phyloP scores from a whole-genome alignment of 164 flowering plant species.

The Vitis vinifera region DNA sequence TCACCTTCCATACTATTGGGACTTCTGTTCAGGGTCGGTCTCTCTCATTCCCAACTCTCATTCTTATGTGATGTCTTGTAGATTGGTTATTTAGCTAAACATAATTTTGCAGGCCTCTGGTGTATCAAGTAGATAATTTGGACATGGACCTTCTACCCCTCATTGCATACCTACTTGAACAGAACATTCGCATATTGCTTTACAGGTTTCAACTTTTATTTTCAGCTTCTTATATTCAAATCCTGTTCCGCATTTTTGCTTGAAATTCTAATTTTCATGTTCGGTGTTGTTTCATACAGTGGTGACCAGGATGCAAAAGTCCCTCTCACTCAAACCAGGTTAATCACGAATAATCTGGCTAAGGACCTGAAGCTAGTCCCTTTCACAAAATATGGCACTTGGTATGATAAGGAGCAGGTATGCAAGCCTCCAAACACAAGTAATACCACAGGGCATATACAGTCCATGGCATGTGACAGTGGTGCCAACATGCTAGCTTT shows the following conservation, averaged over 20 bases:
- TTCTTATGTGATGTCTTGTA: no score
- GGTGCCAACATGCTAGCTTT: neutral
- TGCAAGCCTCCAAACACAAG: no score
- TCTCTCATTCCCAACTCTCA: slow-evolving; percentile 10
- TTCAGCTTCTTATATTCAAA: no score
- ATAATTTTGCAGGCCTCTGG: slow-evolving; percentile 35
- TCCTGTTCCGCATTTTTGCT: no score
- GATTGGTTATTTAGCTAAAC: neutral
- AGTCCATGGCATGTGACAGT: no score
- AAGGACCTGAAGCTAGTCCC: slow-evolving; percentile 25
- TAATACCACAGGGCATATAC: no score
- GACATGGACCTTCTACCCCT: slow-evolving; percentile 38
- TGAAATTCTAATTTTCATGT: neutral
- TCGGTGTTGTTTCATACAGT: slow-evolving; percentile 14
- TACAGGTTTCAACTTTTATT: slow-evolving; percentile 26
- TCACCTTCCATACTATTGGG: slow-evolving; percentile 35
- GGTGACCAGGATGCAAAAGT: slow-evolving; percentile 48
- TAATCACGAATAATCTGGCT: slow-evolving; percentile 37
- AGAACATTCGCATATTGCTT: slow-evolving; percentile 36
- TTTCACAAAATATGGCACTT: slow-evolving; percentile 32
- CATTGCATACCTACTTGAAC: slow-evolving; percentile 23
- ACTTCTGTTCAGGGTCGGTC: slow-evolving; percentile 35
- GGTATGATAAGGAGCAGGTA: slow-evolving; percentile 43
- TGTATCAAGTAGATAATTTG: slow-evolving; percentile 29
- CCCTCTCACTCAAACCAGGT: slow-evolving; percentile 47